These are phyloP conservation scores for Trichoderma arundinaceum DNA, from an alignment of 2,329 filamentous ascomycete species.

Conservation along the genomic window DNA sequence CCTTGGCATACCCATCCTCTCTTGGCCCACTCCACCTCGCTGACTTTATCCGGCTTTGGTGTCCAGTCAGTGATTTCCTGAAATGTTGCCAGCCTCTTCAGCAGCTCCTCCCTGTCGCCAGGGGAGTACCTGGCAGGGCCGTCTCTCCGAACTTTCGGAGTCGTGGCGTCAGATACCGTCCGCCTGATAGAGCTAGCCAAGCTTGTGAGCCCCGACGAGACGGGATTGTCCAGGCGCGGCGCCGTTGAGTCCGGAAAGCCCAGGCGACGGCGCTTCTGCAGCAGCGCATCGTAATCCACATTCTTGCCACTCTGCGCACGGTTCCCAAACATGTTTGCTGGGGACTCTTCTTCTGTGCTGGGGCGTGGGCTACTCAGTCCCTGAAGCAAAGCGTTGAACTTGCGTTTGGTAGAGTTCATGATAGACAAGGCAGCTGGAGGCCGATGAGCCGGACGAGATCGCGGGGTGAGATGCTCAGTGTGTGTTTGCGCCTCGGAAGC, in stretches of 20 bases:
- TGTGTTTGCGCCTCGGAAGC: constrained; percentile 3
- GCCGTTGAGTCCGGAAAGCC: constrained; percentile 51
- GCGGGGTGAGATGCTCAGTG: background rate
- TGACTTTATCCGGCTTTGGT: constrained; percentile 85
- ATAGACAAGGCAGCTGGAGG: constrained; percentile 31
- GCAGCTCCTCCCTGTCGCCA: constrained; percentile 80
- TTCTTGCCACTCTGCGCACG: constrained; percentile 34
- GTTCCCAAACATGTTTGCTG: constrained; percentile 23
- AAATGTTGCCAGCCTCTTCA: constrained; percentile 83
- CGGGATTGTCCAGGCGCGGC: constrained; percentile 36
- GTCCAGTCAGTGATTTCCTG: constrained; percentile 91
- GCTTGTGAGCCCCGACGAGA: constrained; percentile 35
- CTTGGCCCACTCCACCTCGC: constrained; percentile 94
- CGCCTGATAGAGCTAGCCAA: constrained; percentile 35
- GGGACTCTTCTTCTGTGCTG: constrained; percentile 27
- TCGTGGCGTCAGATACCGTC: constrained; percentile 36
- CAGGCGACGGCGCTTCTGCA: constrained; percentile 60
- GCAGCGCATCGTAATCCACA: constrained; percentile 47
- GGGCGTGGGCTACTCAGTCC: constrained; percentile 58
- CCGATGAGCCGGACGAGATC: background rate
- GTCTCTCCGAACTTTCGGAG: constrained; percentile 36
- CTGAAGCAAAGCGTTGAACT: constrained; percentile 78
- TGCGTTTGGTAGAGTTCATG: constrained; percentile 82
- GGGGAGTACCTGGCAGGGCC: constrained; percentile 75
- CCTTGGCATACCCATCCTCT: constrained; percentile 87